Percentiles rank a stretch among this genome's conserved stretches.
Evolutionary conservation across 164 flowering plant species (phyloP).

Genomic region (Chimonanthus praecox): DNA sequence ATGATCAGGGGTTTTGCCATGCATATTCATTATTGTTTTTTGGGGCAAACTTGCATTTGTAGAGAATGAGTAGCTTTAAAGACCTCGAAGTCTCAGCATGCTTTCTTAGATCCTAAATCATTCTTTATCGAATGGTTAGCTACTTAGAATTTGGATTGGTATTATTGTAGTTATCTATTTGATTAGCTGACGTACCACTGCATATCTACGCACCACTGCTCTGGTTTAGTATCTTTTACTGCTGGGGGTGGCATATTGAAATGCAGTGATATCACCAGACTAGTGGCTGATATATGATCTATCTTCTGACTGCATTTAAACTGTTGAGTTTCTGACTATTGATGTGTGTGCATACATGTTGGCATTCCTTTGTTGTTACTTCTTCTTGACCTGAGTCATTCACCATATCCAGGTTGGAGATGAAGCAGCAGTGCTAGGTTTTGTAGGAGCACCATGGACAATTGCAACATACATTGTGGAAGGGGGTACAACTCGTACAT

Average conservation of each 20-base stretch:
- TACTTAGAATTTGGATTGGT: neutral
- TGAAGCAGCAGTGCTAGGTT: constrained; percentile 87
- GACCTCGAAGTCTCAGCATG: neutral
- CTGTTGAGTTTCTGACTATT: neutral
- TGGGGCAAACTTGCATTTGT: neutral
- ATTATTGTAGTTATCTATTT: neutral
- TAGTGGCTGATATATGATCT: neutral
- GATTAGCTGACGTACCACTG: neutral
- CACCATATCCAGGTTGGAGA: constrained; percentile 55
- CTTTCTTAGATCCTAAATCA: neutral
- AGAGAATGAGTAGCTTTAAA: neutral
- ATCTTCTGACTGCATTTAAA: neutral
- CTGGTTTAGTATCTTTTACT: neutral
- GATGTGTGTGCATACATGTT: neutral
- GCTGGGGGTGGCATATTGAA: neutral
- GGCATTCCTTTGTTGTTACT: neutral
- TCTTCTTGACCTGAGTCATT: neutral
- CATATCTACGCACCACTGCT: neutral
- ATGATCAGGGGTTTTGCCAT: neutral
- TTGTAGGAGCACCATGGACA: constrained; percentile 99
- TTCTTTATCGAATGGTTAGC: neutral
- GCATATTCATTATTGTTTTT: neutral
- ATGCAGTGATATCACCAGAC: neutral
- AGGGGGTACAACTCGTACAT: constrained; percentile 93
- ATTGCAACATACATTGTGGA: constrained; percentile 91